phyloP scores from a whole-genome alignment of 148 eudicot genomes.

The Beta vulgaris region DNA sequence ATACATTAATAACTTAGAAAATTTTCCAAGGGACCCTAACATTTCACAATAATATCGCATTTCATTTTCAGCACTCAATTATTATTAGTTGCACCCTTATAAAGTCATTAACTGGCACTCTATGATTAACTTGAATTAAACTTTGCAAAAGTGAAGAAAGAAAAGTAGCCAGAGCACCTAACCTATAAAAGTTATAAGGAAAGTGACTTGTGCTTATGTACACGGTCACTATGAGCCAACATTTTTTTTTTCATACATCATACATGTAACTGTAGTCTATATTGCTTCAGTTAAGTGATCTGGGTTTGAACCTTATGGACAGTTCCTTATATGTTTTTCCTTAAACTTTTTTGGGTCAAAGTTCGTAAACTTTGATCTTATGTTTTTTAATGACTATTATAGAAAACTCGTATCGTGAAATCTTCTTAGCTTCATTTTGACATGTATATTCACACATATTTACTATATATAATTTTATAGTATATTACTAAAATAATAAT shows the following conservation, averaged over 20 bases:
- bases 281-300: not conserved
- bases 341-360: too few relatives aligned
- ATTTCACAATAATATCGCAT: not conserved
- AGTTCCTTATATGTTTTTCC: not conserved
- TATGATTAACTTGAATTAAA: not conserved
- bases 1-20: conserved; percentile 10
- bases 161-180: not conserved
- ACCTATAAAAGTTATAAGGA: not conserved
- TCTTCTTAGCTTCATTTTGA: too few relatives aligned
- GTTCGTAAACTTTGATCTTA: too few relatives aligned
- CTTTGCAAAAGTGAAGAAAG: conserved; percentile 2
- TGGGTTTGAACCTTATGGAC: not conserved
- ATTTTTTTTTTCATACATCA: not conserved
- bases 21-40: not conserved
- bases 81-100: conserved; percentile 3
- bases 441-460: too few relatives aligned
- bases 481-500: too few relatives aligned
- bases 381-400: too few relatives aligned
- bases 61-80: conserved; percentile 16
- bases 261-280: not conserved
- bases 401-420: too few relatives aligned
- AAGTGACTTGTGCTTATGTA: not conserved
- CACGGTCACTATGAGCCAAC: not conserved
- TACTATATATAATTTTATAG: too few relatives aligned
- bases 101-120: conserved; percentile 9